These are phyloP conservation scores for Debaryomyces fabryi DNA, from an alignment of 1,139 yeast species.

Conservation along the genomic window DNA sequence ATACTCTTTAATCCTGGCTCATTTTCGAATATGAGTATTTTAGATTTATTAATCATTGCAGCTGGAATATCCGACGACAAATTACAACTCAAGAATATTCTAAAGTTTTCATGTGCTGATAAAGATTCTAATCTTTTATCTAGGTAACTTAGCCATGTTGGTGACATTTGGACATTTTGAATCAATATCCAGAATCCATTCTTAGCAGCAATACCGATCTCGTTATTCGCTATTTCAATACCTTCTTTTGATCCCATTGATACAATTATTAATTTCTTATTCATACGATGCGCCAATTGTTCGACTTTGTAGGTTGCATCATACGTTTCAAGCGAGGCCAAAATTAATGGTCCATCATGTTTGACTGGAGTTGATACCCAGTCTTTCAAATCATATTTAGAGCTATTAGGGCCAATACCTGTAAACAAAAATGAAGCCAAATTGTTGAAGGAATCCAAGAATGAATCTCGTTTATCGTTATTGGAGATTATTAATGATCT, in stretches of 20 bases:
- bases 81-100: slow-evolving; percentile 63
- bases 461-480: slow-evolving; percentile 13
- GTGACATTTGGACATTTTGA: slow-evolving; percentile 78
- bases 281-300: slow-evolving; percentile 36
- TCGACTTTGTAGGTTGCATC: slow-evolving; percentile 68
- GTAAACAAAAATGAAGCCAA: slow-evolving; percentile 26
- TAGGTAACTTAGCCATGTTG: slow-evolving; percentile 59
- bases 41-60: slow-evolving; percentile 50
- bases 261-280: slow-evolving; percentile 41
- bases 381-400: slow-evolving; percentile 29
- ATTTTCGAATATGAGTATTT: slow-evolving; percentile 60
- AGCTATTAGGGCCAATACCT: slow-evolving; percentile 27
- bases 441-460: slow-evolving; percentile 21
- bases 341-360: slow-evolving; percentile 42
- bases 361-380: slow-evolving; percentile 18
- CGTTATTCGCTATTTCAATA: slow-evolving; percentile 53
- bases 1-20: slow-evolving; percentile 61
- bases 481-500: slow-evolving; percentile 12
- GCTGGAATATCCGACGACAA: slow-evolving; percentile 55
- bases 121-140: slow-evolving; percentile 46
- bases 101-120: slow-evolving; percentile 33
- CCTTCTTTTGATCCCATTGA: slow-evolving; percentile 84
- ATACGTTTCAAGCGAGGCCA: slow-evolving; percentile 63
- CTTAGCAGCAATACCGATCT: slow-evolving; percentile 47
- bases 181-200: slow-evolving; percentile 69